Evolutionary conservation across 108 stramenopile species (phyloP).

Genomic region (Nannochloropsis granulata): DNA sequence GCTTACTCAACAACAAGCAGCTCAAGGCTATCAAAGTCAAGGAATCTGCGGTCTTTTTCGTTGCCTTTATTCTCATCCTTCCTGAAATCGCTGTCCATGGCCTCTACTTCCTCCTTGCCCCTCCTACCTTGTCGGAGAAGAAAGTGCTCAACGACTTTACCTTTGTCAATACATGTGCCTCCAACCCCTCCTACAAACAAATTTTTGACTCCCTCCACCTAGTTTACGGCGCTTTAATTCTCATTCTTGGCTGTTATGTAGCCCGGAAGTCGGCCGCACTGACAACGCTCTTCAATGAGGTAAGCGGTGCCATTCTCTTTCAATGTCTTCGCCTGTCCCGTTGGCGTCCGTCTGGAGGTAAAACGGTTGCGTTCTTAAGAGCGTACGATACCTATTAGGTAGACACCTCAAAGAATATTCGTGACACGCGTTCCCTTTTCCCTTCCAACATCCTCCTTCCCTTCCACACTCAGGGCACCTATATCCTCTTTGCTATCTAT

Average conservation of each 20-base stretch:
- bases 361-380: too few species aligned
- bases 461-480: too few species aligned
- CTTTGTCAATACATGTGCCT: neutral
- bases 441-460: too few species aligned
- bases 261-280: neutral
- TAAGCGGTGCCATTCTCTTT: neutral
- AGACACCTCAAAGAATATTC: too few species aligned
- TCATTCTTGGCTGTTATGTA: neutral
- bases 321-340: too few species aligned
- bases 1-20: neutral
- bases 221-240: neutral
- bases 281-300: neutral
- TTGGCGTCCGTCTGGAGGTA: too few species aligned
- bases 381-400: too few species aligned
- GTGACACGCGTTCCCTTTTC: too few species aligned
- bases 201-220: neutral
- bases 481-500: too few species aligned
- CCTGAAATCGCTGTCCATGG: neutral
- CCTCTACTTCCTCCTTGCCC: neutral
- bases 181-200: neutral
- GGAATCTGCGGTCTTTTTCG: neutral
- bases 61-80: neutral
- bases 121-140: neutral
- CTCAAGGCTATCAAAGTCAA: neutral
- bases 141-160: neutral